Conservation (phyloP, 495 filamentous ascomycete genomes). For the Letharia lupina region DNA sequence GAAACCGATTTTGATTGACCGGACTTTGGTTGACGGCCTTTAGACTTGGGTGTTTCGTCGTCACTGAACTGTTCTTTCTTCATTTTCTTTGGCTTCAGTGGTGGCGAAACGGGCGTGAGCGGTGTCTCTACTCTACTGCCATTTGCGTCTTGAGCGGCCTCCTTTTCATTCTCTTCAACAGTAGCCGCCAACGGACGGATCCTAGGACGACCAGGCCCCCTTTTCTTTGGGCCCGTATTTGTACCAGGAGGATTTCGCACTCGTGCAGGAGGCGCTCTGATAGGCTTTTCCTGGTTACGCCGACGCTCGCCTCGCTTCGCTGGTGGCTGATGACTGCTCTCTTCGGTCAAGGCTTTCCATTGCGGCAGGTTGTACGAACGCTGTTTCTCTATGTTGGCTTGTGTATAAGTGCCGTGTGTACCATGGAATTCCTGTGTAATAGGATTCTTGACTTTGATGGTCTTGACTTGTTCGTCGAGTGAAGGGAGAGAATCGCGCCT, state of each 20-base stretch:
- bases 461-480: constrained; percentile 80
- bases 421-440: constrained; percentile 98
- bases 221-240: constrained; percentile 32
- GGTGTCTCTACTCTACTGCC: constrained; percentile 37
- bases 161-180: constrained; percentile 17
- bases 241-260: constrained; percentile 27
- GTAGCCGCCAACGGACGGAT: constrained; percentile 22
- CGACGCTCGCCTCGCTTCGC: constrained; percentile 88
- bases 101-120: constrained; percentile 47
- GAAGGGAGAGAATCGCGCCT: constrained; percentile 65
- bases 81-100: constrained; percentile 39
- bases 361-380: constrained; percentile 93
- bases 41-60: constrained; percentile 44
- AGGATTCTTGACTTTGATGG: constrained; percentile 87
- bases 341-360: constrained; percentile 85
- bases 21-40: constrained; percentile 46
- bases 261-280: constrained; percentile 33
- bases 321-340: constrained; percentile 90
- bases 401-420: constrained; percentile 84
- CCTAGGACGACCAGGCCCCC: constrained; percentile 35
- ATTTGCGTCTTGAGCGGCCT: constrained; percentile 39
- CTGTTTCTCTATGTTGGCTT: constrained; percentile 92
- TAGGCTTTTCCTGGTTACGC: constrained; percentile 58
- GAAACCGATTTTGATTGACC: constrained; percentile 41
- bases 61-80: constrained; percentile 45